Percentiles rank a stretch among this genome's conserved stretches.
These are phyloP conservation scores for Astrocystis sublimbata DNA, from an alignment of 495 filamentous ascomycete genomes.

Conservation along the genomic window DNA sequence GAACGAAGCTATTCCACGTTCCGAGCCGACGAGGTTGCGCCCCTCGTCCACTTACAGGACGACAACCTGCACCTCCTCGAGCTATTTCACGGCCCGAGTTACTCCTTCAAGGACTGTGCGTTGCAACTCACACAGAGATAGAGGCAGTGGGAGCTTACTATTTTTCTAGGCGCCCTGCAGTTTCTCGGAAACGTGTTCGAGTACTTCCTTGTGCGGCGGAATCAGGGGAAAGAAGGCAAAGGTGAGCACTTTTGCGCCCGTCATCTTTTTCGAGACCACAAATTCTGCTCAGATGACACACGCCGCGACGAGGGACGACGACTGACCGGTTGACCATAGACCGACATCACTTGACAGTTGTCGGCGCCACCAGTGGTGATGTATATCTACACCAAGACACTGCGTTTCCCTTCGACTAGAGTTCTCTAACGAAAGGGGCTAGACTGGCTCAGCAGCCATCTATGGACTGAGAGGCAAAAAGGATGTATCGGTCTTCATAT, in stretches of 20 bases:
- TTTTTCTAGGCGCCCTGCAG: slow-evolving; percentile 66
- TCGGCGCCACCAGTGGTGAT: slow-evolving; percentile 91
- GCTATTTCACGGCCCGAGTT: slow-evolving; percentile 97
- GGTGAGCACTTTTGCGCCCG: not conserved
- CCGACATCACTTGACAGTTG: slow-evolving; percentile 82
- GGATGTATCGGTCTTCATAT: slow-evolving; percentile 88
- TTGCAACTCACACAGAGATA: not conserved
- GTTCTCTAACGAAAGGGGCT: not conserved
- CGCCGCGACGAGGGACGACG: not conserved
- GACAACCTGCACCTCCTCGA: slow-evolving; percentile 84
- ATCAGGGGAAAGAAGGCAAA: slow-evolving; percentile 60
- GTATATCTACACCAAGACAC: slow-evolving; percentile 18
- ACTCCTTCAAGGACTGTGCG: slow-evolving; percentile 77
- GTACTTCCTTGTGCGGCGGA: slow-evolving; percentile 85
- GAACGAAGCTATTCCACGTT: slow-evolving; percentile 82
- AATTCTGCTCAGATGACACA: not conserved
- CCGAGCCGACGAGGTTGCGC: slow-evolving; percentile 70
- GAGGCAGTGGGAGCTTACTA: slow-evolving; percentile 23
- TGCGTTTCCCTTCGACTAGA: not conserved
- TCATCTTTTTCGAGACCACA: not conserved
- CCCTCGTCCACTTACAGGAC: slow-evolving; percentile 67
- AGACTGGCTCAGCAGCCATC: slow-evolving; percentile 89
- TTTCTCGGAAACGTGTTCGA: slow-evolving; percentile 95
- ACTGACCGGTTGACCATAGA: slow-evolving; percentile 54
- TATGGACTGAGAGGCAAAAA: slow-evolving; percentile 97